phyloP scores from a whole-genome alignment of 1,284 basidiomycete genomes.

The Tremellales sp. region DNA sequence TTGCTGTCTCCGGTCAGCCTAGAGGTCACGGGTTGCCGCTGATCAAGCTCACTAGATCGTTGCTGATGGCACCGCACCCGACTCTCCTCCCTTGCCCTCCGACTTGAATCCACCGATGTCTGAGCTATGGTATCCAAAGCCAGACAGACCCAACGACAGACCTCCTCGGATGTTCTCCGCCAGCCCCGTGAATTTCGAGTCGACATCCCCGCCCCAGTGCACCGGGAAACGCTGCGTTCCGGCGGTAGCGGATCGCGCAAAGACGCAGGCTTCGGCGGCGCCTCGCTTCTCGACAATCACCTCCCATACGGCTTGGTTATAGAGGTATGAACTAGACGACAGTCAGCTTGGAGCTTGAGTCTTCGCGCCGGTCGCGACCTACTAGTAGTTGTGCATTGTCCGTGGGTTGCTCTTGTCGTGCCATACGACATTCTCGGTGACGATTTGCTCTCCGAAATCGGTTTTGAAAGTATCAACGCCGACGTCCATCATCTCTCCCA shows the following conservation, averaged over 20 bases:
- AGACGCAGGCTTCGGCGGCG: constrained; percentile 3
- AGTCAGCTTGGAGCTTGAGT: neutral
- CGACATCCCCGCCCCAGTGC: constrained; percentile 13
- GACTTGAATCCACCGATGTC: constrained; percentile 15
- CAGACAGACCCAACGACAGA: constrained; percentile 6
- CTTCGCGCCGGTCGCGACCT: too few species aligned
- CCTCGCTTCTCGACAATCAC: constrained; percentile 5
- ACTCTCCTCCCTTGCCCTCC: constrained; percentile 7
- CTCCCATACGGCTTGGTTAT: constrained; percentile 11
- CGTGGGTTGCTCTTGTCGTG: constrained; percentile 9
- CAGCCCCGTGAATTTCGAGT: constrained; percentile 6
- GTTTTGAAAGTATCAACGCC: constrained; percentile 14
- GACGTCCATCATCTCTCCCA: constrained; percentile 5
- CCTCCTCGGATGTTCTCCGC: constrained; percentile 13
- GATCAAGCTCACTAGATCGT: constrained; percentile 7
- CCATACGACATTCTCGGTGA: constrained; percentile 5
- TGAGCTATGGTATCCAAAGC: constrained; percentile 10
- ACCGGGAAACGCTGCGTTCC: constrained; percentile 11
- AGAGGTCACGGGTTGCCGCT: neutral
- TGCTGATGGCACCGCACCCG: neutral
- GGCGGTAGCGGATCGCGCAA: constrained; percentile 9
- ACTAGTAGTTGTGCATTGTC: constrained; percentile 12
- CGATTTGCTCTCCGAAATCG: constrained; percentile 12
- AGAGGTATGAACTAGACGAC: neutral
- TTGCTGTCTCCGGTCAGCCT: constrained; percentile 1